Evolutionary conservation across 1,284 basidiomycete genomes (phyloP), one percentile per base, ranked within the genome.

Genomic region (Apiotrichum mycotoxinovorans): DNA sequence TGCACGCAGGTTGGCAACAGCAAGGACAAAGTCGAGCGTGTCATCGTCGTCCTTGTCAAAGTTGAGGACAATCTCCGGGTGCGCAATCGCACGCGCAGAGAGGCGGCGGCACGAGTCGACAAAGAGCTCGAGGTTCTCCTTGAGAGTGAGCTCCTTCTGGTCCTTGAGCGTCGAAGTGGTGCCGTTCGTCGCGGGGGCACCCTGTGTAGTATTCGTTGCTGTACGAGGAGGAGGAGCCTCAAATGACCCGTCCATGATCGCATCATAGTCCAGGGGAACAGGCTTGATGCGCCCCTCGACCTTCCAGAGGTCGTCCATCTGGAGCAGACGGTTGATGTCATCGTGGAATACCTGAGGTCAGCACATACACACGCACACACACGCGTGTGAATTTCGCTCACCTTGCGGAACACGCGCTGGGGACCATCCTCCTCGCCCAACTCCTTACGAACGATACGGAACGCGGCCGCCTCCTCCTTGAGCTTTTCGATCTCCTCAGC

Each of bases 1-100:
- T 0, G 91, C 90, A 5, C 95, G 86, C 40, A 99, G 80, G 78
- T 99, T 99, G 8, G 93, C 88, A 0, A 93, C 85, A 2, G 95
- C 89, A 0, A 93, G 91, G 34, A 98, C 94, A 72, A 99, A 98
- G 76, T 98, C 91, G 12, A 99, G 83, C 0, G 92, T 89, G 67
- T 98, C 94, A 40, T 93, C 89, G 69, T 98, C 96, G 73, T 98
- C 96, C 76, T 99, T 99, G 81, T 99, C 96, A 68, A 98, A 99
- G 0, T 86, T 80, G 49, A 98, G 88, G 1, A 79, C 68, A 0
- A 84, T 86, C 18, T 87, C 82, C 62, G 91, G 87, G 34, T 88
- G 86, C 33, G 80, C 80, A 44, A 83, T 83, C 2, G 91, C 77
- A 8, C 94, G 89, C 4, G 79, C 78, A 1, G 91, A 86, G 1